Base-by-base conservation (phyloP, 1,284 basidiomycete genomes). In the Athelia psychrophila region DNA sequence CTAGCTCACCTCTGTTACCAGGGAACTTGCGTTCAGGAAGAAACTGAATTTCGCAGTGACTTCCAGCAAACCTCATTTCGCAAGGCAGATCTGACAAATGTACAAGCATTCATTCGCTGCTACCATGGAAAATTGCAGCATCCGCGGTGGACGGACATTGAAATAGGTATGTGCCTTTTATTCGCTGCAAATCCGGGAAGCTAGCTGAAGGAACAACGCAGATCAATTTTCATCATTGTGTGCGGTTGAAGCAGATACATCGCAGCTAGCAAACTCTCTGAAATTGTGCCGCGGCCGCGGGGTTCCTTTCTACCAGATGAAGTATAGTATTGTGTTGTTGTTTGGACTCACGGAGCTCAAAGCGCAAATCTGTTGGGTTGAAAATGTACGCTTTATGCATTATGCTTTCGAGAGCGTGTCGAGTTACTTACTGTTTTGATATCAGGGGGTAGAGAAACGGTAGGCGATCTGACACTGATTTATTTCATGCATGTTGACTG, bases 301-400 rank as follows among this genome's bases (percentile, higher is more conserved):
- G 4, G 58, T n/a, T 35, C 33, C 56, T 10, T 76, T 75, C 51
- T 76, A 71, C 44, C 45, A 53, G 3, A 49, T 74, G 16, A 54
- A 64, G 1, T 72, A 69, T 52, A 68, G 73, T 13, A 58, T 79
- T 3, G 60, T 78, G 16, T 53, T 79, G 32, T 56, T 74, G 12
- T 74, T 79, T 45, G 78, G 77, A 3, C 54, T 75, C 42, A 76
- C 78, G 0, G 77, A 79, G 56, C 62, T 78, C 48, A 71, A 67
- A 48, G 77, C 77, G 0, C 72, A 76, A 50, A 56, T 79, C 33
- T 61, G 66, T 25, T 78, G 77, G 74, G 60, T 56, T 44, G 75
- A 78, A 35, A 67, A 74, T 50, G 77, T 75, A 51, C 47, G 66
- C 20, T n/a, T n/a, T n/a, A n/a, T 16, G 42, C 13, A 15, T 22